Percentiles rank a stretch among this genome's conserved stretches.
Evolutionary conservation across 352 stramenopile species (phyloP).

Genomic region (Saprolegnia diclina): DNA sequence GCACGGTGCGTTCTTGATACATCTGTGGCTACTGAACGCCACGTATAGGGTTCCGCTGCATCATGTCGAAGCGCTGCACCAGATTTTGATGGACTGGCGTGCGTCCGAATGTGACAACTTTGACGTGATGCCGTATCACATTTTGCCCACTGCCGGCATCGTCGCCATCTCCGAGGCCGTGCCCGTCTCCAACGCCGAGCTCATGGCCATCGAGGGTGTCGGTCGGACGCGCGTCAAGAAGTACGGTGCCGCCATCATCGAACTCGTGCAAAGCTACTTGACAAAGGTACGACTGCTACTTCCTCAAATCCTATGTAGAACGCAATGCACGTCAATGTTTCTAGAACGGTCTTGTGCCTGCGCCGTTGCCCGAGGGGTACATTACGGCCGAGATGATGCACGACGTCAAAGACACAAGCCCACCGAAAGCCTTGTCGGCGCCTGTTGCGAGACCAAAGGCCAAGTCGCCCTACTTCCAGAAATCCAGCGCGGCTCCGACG

Average conservation of each 20-base stretch:
- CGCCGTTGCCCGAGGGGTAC: conserved; percentile 23
- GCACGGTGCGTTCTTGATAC: conserved; percentile 30
- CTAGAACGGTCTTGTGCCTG: conserved; percentile 19
- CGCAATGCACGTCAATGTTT: not conserved
- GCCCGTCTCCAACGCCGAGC: conserved; percentile 62
- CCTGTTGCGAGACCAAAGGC: not conserved
- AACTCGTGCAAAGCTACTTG: conserved; percentile 75
- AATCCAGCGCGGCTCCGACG: not conserved
- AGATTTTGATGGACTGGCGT: conserved; percentile 82
- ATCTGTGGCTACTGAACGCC: not conserved
- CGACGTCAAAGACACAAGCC: not conserved
- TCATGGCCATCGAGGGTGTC: conserved; percentile 77
- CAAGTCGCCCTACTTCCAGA: conserved; percentile 23
- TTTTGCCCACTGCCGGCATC: conserved; percentile 73
- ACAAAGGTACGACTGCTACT: conserved; percentile 42
- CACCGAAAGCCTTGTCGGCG: not conserved
- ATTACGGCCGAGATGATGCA: not conserved
- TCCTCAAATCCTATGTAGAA: not conserved
- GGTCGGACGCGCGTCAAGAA: conserved; percentile 81
- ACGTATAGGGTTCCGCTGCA: conserved; percentile 50
- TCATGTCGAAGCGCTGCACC: conserved; percentile 65
- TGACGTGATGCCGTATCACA: conserved; percentile 85
- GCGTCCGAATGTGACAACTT: conserved; percentile 79
- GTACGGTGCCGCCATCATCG: conserved; percentile 76
- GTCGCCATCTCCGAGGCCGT: conserved; percentile 73